These are phyloP conservation scores for Luffa acutangula DNA, from an alignment of 306 rosid genomes.

Conservation along the genomic window DNA sequence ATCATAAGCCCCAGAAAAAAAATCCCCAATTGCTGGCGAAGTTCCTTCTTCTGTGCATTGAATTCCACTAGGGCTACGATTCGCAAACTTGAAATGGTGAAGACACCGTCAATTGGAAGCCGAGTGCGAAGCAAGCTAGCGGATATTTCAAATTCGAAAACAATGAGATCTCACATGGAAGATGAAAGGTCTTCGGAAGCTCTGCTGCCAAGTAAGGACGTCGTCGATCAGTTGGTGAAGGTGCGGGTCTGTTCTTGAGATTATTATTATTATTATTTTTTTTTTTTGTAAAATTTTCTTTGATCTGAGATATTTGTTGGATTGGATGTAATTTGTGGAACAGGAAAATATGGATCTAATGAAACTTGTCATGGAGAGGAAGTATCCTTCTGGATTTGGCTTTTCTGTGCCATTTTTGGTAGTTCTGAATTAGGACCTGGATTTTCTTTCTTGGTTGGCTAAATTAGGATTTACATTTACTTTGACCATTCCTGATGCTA, in stretches of 20 bases:
- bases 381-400: constrained; percentile 42
- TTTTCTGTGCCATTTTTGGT: neutral
- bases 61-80: neutral
- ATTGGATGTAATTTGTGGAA: constrained; percentile 13
- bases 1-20: neutral
- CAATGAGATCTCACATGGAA: constrained; percentile 10
- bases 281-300: neutral
- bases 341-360: constrained; percentile 59
- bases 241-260: constrained; percentile 11
- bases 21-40: neutral
- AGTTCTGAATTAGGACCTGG: neutral
- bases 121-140: constrained; percentile 59
- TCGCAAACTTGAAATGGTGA: constrained; percentile 27
- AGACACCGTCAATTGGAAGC: constrained; percentile 45
- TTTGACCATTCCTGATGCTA: neutral
- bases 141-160: constrained; percentile 56
- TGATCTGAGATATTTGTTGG: neutral
- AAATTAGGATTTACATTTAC: neutral
- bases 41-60: neutral
- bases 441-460: neutral
- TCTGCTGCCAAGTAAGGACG: constrained; percentile 15
- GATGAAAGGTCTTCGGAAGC: constrained; percentile 15
- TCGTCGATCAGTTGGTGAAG: constrained; percentile 52
- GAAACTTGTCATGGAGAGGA: constrained; percentile 48
- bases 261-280: too few relatives aligned